Base-by-base conservation (phyloP, 352 stramenopile genomes). In the Achlya hypogyna region DNA sequence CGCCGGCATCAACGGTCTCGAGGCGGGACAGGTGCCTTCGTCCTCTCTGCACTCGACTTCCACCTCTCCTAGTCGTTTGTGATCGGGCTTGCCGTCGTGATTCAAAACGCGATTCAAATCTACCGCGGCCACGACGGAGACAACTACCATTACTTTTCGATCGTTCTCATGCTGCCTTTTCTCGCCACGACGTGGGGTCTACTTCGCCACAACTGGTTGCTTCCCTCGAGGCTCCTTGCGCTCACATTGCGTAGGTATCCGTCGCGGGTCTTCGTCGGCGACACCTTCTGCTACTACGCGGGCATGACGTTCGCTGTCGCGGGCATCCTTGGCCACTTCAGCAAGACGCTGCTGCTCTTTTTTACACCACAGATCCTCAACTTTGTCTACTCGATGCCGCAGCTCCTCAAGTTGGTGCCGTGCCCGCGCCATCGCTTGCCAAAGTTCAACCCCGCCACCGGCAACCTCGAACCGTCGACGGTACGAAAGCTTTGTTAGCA, bases 221-320 rank as follows among this genome's bases (percentile, higher is more conserved):
- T 18, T 20, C 4, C 20, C 25, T 22, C 16, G 25, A 38, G 25
- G 49, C 10, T 12, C 20, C 31, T 12, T 56, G 18, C 18, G 18
- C 22, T 49, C 18, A 49, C 22, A 22, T 49, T 20, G 18, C 31
- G 38, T 58, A 67, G 60, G 60, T 99, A 97, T 70, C 97, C 97
- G 25, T 92, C 97, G 34, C 79, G 76, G 20, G 92, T 98, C 8
- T 99, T 99, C 76, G 97, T 99, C 18, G 97, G 97, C 2, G 97
- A 99, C 76, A 99, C 97, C 14, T 99, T 98, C 74, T 99, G 96
- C 73, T 99, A 99, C 77, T 99, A 98, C 75, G 95, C 96, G 4
- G 97, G 97, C 38, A 99, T 99, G 95, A 98, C 95, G 0, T 98
- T 99, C 77, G 97, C 97, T 0, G 96, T 98, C 25, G 92, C 95